Conservation (phyloP, 129 eudicot species). For the Mikania micrantha region DNA sequence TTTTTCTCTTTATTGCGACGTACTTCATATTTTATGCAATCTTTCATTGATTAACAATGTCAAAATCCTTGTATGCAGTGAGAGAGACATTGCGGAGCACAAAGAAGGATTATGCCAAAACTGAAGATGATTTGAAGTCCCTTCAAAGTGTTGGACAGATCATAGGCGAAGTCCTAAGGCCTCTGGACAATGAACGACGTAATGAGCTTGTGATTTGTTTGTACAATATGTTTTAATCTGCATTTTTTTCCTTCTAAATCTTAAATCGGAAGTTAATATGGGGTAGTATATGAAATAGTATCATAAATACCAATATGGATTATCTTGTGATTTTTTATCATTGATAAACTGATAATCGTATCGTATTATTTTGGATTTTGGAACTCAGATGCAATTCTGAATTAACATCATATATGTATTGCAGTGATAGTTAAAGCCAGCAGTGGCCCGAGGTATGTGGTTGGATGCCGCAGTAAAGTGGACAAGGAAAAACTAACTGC, state of each 20-base stretch:
- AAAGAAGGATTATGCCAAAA: conserved; percentile 88
- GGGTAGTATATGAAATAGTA: not conserved
- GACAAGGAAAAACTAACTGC: conserved; percentile 93
- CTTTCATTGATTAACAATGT: conserved; percentile 3
- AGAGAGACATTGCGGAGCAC: conserved; percentile 60
- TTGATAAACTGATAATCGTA: not conserved
- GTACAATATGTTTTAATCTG: not conserved
- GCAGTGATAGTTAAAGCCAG: conserved; percentile 98
- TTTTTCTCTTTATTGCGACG: not conserved
- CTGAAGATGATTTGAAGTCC: conserved; percentile 97
- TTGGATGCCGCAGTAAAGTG: conserved; percentile 97
- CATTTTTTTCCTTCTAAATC: not conserved
- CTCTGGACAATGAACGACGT: conserved; percentile 94
- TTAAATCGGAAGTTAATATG: not conserved
- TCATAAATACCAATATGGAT: not conserved
- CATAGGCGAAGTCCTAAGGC: conserved; percentile 93
- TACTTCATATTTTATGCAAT: not conserved
- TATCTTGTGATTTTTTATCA: not conserved
- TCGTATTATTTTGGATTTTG: not conserved
- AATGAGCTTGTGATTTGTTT: conserved; percentile 11
- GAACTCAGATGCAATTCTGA: not conserved
- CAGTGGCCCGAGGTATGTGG: conserved; percentile 97
- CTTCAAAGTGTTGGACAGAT: conserved; percentile 99
- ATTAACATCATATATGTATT: conserved; percentile 10
- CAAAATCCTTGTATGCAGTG: conserved; percentile 34